Conservation (phyloP, 225 moss, liverwort and hornwort species). For the Marchantia paleacea region DNA sequence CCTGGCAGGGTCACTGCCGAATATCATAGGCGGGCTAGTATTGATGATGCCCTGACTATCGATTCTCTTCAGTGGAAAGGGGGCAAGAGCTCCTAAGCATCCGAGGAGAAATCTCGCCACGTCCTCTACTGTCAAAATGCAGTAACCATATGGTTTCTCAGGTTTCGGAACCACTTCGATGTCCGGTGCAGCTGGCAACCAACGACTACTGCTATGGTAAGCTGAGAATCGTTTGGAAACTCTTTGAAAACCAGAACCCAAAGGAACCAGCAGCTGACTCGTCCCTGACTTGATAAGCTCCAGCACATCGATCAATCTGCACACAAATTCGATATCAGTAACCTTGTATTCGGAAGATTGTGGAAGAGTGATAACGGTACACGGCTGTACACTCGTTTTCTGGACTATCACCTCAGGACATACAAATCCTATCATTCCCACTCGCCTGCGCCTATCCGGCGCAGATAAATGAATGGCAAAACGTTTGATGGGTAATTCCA, state of each 20-base stretch:
- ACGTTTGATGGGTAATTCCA: too few species aligned
- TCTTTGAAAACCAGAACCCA: conserved; percentile 7
- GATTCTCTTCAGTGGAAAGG: conserved; percentile 51
- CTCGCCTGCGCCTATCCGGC: too few species aligned
- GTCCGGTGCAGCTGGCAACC: neutral
- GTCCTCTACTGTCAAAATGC: conserved; percentile 52
- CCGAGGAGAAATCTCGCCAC: conserved; percentile 52
- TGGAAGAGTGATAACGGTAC: too few species aligned
- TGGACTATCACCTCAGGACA: too few species aligned
- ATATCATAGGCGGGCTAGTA: conserved; percentile 32
- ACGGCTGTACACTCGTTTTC: too few species aligned
- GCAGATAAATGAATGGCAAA: too few species aligned
- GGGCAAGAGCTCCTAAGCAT: conserved; percentile 52
- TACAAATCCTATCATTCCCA: too few species aligned
- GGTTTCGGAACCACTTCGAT: conserved; percentile 18
- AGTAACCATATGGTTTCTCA: conserved; percentile 35
- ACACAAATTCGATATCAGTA: too few species aligned
- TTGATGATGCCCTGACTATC: conserved; percentile 45
- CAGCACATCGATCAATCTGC: conserved; percentile 36
- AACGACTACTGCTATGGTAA: conserved; percentile 3
- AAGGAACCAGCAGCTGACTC: conserved; percentile 25
- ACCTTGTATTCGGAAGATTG: too few species aligned
- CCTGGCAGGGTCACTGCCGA: conserved; percentile 31
- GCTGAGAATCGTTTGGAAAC: conserved; percentile 6
- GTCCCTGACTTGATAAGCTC: conserved; percentile 32